A percentile compares a stretch with the other conserved stretches of the same genome.
Evolutionary conservation across 2,329 filamentous ascomycete genomes (phyloP).

Genomic region (Penicillium occitanis): DNA sequence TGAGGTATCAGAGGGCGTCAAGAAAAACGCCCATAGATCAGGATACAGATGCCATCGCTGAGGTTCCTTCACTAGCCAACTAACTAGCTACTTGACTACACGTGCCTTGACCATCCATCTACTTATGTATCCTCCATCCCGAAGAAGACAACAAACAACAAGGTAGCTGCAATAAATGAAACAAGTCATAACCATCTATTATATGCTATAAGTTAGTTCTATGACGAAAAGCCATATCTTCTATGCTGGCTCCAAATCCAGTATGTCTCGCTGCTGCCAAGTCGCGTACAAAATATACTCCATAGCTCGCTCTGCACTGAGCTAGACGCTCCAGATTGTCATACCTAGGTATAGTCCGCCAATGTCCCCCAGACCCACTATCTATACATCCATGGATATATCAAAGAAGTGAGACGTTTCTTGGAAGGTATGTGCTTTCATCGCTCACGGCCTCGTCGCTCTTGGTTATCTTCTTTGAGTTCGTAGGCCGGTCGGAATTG

Average conservation of each 20-base stretch:
- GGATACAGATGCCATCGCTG: background rate
- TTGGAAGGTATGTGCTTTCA: background rate
- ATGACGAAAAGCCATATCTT: background rate
- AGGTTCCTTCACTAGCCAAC: too few species aligned
- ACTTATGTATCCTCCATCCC: background rate
- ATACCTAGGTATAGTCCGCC: background rate
- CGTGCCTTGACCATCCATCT: background rate
- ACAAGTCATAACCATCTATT: background rate
- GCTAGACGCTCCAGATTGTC: background rate
- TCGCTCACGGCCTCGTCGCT: constrained; percentile 21
- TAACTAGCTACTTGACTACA: background rate
- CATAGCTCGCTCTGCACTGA: background rate
- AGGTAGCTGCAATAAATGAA: background rate
- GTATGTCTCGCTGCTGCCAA: background rate
- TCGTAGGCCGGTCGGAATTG: constrained; percentile 23
- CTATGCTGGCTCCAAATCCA: background rate
- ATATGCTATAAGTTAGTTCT: background rate
- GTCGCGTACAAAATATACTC: background rate
- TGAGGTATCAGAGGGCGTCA: background rate
- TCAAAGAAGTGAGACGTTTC: background rate
- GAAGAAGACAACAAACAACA: background rate
- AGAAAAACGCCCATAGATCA: background rate
- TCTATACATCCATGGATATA: background rate
- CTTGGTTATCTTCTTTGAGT: constrained; percentile 23
- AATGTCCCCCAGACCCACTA: background rate